Evolutionary conservation across 805 yeast genomes (phyloP), one percentile per base, ranked within the genome.

Genomic region (Yarrowia keelungensis): DNA sequence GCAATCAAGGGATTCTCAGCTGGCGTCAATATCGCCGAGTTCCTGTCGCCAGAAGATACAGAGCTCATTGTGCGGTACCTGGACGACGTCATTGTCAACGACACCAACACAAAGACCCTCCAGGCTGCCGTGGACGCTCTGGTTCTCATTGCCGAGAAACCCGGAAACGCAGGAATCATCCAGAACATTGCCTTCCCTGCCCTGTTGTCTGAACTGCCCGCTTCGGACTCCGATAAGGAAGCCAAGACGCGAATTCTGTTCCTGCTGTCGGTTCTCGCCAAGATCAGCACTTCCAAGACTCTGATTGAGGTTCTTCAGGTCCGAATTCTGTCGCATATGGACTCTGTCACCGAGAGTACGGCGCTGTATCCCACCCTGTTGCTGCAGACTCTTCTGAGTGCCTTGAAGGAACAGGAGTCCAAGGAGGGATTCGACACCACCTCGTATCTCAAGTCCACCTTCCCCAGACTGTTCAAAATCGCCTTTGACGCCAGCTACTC

Each of bases 1-100:
- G 85, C 95, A 0, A 80, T 90, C 38, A 85, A 85, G 67, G 90
- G 89, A 54, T 81, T 92, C 64, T 82, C 87, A 0, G 85, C 86
- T 64, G 74, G 91, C 51, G 79, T 87, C 9, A 78, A 81, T 39
- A 78, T 90, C 72, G 76, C 78, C 1, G 59, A 64, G 7, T 87
- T 85, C 71, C 77, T 92, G 59, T 76, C 77, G 15, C 71, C 73
- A 3, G 84, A 85, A 66, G 97, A 92, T 72, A 76, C 85, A 36
- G 84, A 86, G 38, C 78, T 90, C 66, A 80, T 90, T 8, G 85
- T 89, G 42, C 90, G 86, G 71, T 86, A 88, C 72, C 79, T 91
- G 45, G 86, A 76, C 42, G 92, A 88, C 50, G 83, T 87, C 14
- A 79, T 90, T 8, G 75, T 88, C n/a, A 77, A 78, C 4, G 87